Evolutionary conservation across 805 yeast genomes (phyloP), one percentile per base, ranked within the genome.

Genomic region (Saccharomycopsis fodiens): DNA sequence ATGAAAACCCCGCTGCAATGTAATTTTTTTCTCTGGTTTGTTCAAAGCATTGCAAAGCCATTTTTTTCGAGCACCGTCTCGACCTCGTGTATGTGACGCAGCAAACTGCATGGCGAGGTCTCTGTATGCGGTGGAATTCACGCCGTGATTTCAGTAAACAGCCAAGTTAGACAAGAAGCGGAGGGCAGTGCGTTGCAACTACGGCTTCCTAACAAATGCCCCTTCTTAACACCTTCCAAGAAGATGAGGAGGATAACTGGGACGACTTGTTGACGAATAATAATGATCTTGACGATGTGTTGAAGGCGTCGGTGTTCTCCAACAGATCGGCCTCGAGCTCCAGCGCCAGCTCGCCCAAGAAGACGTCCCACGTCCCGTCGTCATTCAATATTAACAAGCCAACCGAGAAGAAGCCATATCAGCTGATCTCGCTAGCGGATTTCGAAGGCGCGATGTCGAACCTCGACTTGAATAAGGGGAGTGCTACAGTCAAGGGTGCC

Each of bases 221-320:
- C n/a, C n/a, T n/a, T n/a, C n/a, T 41, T 16, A 35, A 41, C 19
- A 31, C 19, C 20, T 41, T 32, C 16, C 39, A 32, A 19, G 51
- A 44, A 30, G 51, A 41, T 12, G 42, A n/a, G 7, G 44, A 48
- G 2, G 52, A 48, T 35, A 41, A 41, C 19, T 48, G 52, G 52
- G 52, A 46, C 30, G 52, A 49, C 40, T 29, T 49, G 13, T 39
- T 46, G 4, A 39, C 39, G n/a, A 42, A 44, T 32, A 49, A 49
- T 27, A 31, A 35, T 13, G 41, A 49, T 32, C 12, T 49, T n/a
- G 52, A 49, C 21, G 36, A 42, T 21, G 47, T 43, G 19, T 37
- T 49, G 35, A 21, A 47, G 17, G 39, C 50, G 6, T 49, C 52
- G 4, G 29, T 46, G 6, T 46, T 31, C 22, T 46, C 52, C 8